A percentile compares a stretch with the other conserved stretches of the same genome.
phyloP scores from a whole-genome alignment of 2,329 filamentous ascomycete genomes.

The Penicillium vulpinum region DNA sequence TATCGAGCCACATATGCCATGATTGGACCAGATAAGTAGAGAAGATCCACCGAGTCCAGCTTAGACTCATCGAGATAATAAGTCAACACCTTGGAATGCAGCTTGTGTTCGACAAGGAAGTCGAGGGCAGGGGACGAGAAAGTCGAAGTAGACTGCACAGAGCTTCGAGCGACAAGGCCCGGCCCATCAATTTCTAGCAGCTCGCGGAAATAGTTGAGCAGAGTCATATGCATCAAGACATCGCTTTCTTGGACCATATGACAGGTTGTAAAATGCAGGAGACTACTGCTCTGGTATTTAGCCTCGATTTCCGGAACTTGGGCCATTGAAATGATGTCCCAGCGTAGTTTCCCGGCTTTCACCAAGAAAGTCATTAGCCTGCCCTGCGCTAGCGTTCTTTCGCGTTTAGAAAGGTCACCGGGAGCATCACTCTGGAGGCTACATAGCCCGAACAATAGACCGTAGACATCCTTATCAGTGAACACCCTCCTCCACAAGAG shows the following conservation, averaged over 20 bases:
- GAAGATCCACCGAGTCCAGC: slow-evolving; percentile 52
- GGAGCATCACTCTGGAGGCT: slow-evolving; percentile 44
- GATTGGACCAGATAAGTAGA: slow-evolving; percentile 56
- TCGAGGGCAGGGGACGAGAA: slow-evolving; percentile 49
- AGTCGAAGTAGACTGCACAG: slow-evolving; percentile 35
- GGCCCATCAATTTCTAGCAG: slow-evolving; percentile 49
- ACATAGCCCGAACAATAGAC: slow-evolving; percentile 57
- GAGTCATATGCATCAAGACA: slow-evolving; percentile 60
- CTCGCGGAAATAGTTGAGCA: slow-evolving; percentile 59
- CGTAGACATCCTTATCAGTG: slow-evolving; percentile 60
- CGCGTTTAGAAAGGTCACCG: slow-evolving; percentile 47
- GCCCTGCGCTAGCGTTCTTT: slow-evolving; percentile 61
- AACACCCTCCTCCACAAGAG: slow-evolving; percentile 64
- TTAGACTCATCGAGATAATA: slow-evolving; percentile 54
- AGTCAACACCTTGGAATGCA: slow-evolving; percentile 53
- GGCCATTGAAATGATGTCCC: slow-evolving; percentile 53
- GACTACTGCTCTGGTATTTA: slow-evolving; percentile 40
- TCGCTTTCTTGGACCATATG: slow-evolving; percentile 60
- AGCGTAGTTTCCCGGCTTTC: slow-evolving; percentile 55
- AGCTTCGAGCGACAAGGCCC: slow-evolving; percentile 32
- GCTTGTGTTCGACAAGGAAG: slow-evolving; percentile 52
- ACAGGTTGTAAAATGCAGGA: slow-evolving; percentile 57
- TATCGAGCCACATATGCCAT: slow-evolving; percentile 61
- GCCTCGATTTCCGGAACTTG: slow-evolving; percentile 56
- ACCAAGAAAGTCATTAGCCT: slow-evolving; percentile 60